phyloP scores from a whole-genome alignment of 352 stramenopile genomes.

The Elongisporangium senticosum region DNA sequence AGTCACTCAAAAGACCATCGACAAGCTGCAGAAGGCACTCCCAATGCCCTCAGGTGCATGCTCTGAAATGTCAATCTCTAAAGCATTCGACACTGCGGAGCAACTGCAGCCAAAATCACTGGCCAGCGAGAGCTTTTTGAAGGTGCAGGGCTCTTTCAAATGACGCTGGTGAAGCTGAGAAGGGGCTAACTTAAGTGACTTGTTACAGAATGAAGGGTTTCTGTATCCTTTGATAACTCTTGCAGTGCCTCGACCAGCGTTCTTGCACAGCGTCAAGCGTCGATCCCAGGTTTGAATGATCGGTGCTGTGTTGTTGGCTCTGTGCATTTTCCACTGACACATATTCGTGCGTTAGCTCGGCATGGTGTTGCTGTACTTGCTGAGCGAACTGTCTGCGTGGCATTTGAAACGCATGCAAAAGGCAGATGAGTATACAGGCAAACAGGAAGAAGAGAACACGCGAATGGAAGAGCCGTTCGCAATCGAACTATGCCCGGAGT shows the following conservation, averaged over 20 bases:
- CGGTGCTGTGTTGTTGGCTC: background rate
- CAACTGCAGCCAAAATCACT: background rate
- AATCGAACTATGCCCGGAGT: slow-evolving; percentile 71
- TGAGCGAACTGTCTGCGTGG: slow-evolving; percentile 79
- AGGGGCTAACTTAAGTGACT: background rate
- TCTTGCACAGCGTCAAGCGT: slow-evolving; percentile 45
- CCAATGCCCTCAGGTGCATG: background rate
- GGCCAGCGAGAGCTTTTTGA: background rate
- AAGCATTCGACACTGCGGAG: background rate
- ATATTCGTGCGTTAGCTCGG: slow-evolving; percentile 37
- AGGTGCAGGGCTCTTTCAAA: background rate
- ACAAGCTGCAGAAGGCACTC: background rate
- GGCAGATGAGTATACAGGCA: slow-evolving; percentile 58
- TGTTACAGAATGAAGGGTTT: background rate
- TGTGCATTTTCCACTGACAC: slow-evolving; percentile 3
- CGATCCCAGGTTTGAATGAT: slow-evolving; percentile 55
- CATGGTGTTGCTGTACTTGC: slow-evolving; percentile 60
- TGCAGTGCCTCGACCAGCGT: slow-evolving; percentile 13
- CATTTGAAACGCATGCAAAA: slow-evolving; percentile 90
- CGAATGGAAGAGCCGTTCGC: slow-evolving; percentile 80
- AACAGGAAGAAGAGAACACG: slow-evolving; percentile 63
- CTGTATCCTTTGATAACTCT: background rate
- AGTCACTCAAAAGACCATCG: slow-evolving; percentile 12
- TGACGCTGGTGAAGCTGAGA: background rate
- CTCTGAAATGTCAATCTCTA: background rate